phyloP scores from a whole-genome alignment of 805 yeast genomes.

The Cephaloascus fragrans region DNA sequence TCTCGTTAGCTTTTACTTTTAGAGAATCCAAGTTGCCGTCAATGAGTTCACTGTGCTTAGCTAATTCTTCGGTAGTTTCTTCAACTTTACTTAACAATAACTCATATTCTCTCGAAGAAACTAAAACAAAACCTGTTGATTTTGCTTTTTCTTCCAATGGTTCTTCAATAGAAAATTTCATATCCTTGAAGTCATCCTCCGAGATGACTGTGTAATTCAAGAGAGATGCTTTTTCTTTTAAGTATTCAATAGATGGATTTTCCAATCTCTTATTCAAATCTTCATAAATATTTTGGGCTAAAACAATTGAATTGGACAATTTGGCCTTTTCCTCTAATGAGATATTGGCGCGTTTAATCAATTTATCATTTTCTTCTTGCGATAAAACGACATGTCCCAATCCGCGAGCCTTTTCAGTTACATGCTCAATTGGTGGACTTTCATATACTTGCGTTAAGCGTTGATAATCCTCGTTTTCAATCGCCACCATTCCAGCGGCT shows the following conservation, averaged over 20 bases:
- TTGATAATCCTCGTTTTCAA: constrained; percentile 7
- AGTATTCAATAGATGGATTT: constrained; percentile 2
- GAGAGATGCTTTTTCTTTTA: constrained; percentile 3
- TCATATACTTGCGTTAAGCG: constrained; percentile 2
- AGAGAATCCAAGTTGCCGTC: not conserved
- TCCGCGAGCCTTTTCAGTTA: constrained; percentile 19
- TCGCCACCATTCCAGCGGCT: constrained; percentile 4
- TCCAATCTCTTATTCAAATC: constrained; percentile 2
- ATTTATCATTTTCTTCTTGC: constrained; percentile 3
- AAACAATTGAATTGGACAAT: not conserved
- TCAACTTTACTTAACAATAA: constrained; percentile 1
- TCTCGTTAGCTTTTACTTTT: not conserved
- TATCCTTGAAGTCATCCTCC: not conserved
- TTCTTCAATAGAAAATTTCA: not conserved
- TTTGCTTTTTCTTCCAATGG: constrained; percentile 8
- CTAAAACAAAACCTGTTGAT: constrained; percentile 17
- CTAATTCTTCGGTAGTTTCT: not conserved
- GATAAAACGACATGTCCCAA: constrained; percentile 8
- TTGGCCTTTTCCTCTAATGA: not conserved
- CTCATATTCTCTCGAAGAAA: constrained; percentile 3
- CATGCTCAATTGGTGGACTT: constrained; percentile 14
- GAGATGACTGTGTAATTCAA: constrained; percentile 2
- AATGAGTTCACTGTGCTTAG: not conserved
- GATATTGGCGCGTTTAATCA: constrained; percentile 1
- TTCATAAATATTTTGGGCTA: constrained; percentile 1